Evolutionary conservation across 768 basidiomycete species (phyloP).

Genomic region (Pholiota molesta): DNA sequence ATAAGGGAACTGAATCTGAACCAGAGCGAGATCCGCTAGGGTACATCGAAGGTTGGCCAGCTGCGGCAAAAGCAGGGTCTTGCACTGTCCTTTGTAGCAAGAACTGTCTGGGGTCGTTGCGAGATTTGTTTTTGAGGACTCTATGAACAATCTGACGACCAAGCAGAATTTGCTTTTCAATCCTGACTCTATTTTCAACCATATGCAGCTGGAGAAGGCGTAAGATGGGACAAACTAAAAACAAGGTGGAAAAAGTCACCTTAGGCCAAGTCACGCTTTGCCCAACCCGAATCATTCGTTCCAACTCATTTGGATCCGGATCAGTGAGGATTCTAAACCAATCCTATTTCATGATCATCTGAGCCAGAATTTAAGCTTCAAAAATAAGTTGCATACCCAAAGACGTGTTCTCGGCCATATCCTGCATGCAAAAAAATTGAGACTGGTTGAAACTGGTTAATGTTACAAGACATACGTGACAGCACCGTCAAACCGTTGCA

Average conservation of each 20-base stretch:
- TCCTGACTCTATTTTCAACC: slow-evolving; percentile 85
- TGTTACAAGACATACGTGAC: slow-evolving; percentile 67
- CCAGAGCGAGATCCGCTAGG: slow-evolving; percentile 39
- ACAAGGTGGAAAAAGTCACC: slow-evolving; percentile 41
- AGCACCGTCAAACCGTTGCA: slow-evolving; percentile 89
- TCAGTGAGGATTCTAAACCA: slow-evolving; percentile 86
- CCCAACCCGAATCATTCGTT: slow-evolving; percentile 86
- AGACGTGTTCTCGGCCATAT: slow-evolving; percentile 87
- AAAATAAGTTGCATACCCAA: slow-evolving; percentile 43
- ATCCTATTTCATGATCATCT: slow-evolving; percentile 49
- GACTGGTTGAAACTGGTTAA: slow-evolving; percentile 52
- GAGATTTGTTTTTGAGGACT: slow-evolving; percentile 42
- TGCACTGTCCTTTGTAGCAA: slow-evolving; percentile 21
- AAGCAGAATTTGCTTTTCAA: slow-evolving; percentile 82
- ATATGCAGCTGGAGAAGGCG: slow-evolving; percentile 71
- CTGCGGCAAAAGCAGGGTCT: slow-evolving; percentile 14
- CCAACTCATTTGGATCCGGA: slow-evolving; percentile 78
- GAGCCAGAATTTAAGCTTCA: background rate
- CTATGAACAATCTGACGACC: slow-evolving; percentile 76
- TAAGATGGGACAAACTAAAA: background rate
- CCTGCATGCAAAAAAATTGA: slow-evolving; percentile 35
- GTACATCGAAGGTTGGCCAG: slow-evolving; percentile 21
- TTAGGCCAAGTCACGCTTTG: slow-evolving; percentile 97
- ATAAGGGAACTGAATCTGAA: slow-evolving; percentile 55
- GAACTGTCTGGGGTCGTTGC: slow-evolving; percentile 24